These are phyloP conservation scores for Tieghemostelium lacteum DNA, from an alignment of 78 protist genomes.

Conservation along the genomic window DNA sequence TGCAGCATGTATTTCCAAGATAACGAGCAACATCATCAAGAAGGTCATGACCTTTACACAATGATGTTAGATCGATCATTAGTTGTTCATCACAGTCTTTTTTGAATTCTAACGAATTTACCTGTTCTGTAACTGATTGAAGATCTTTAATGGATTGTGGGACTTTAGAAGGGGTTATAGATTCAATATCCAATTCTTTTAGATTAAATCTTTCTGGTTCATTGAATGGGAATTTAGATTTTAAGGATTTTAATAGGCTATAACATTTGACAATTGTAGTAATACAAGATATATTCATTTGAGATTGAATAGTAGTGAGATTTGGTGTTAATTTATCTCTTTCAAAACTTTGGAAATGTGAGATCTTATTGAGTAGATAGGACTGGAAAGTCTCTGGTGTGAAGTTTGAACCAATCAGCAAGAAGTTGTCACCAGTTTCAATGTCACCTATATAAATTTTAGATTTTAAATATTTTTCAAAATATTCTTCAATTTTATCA, in stretches of 20 bases:
- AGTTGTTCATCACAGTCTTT: neutral
- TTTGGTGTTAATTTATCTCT: constrained; percentile 5
- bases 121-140: neutral
- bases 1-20: neutral
- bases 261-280: constrained; percentile 13
- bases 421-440: constrained; percentile 9
- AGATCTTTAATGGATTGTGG: neutral
- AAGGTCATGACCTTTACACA: too few species aligned
- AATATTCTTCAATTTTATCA: constrained; percentile 7
- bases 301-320: neutral
- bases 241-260: neutral
- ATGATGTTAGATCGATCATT: neutral
- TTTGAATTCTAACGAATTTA: neutral
- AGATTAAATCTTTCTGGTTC: too few species aligned
- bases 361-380: constrained; percentile 4
- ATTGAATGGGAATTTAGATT: constrained; percentile 22
- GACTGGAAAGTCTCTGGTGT: constrained; percentile 1
- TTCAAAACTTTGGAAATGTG: constrained; percentile 41
- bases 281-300: constrained; percentile 9
- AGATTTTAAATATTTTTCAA: neutral
- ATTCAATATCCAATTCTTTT: too few species aligned
- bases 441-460: neutral
- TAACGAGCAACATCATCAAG: too few species aligned
- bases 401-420: constrained; percentile 46
- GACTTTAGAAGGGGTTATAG: neutral